Percentiles rank a stretch among this genome's conserved stretches.
Conservation (phyloP, 768 basidiomycete genomes). For the Grammothele lineata region DNA sequence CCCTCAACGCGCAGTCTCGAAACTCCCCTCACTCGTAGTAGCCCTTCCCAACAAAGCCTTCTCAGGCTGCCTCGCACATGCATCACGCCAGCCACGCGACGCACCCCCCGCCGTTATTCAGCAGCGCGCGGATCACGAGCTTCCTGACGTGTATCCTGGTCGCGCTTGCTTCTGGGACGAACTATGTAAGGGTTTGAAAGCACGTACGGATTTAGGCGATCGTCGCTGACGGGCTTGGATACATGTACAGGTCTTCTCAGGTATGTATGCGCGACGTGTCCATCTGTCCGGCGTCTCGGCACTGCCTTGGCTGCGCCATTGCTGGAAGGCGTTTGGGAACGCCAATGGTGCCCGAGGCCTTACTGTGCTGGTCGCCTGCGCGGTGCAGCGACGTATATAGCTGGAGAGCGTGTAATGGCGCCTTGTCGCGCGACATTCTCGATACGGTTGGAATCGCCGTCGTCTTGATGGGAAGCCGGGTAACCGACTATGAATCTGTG, state of each 20-base stretch:
- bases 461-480: too few species aligned
- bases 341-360: not conserved
- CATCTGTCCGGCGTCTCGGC: not conserved
- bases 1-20: too few species aligned
- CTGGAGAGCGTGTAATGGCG: too few species aligned
- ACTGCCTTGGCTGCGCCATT: not conserved
- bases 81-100: conserved; percentile 4
- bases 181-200: conserved; percentile 52
- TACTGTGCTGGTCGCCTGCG: too few species aligned
- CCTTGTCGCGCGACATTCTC: too few species aligned
- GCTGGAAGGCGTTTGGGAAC: not conserved
- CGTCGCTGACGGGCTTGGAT: not conserved
- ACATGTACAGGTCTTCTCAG: conserved; percentile 31
- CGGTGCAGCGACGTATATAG: too few species aligned
- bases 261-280: conserved; percentile 20
- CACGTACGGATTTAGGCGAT: not conserved
- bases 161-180: conserved; percentile 63
- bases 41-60: too few species aligned
- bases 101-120: conserved; percentile 16
- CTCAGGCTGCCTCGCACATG: too few species aligned
- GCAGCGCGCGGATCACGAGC: conserved; percentile 12
- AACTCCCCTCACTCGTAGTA: too few species aligned
- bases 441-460: too few species aligned
- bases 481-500: too few species aligned
- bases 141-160: conserved; percentile 56